These are phyloP conservation scores for Hibiscus syriacus DNA, from an alignment of 345 rosid species.

Conservation along the genomic window DNA sequence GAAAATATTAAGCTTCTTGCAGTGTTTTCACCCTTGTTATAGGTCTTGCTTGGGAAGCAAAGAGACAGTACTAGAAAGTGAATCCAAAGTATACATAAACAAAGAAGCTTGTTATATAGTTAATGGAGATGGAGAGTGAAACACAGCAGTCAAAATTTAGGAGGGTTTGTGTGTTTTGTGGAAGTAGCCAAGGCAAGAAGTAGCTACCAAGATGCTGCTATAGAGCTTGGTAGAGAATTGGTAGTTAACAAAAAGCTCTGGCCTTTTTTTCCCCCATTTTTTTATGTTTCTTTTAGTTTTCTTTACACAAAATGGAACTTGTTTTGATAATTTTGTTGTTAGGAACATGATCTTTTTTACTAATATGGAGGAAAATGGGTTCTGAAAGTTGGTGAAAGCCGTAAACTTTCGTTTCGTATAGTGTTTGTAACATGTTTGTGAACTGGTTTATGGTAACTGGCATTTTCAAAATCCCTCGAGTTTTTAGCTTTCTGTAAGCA, in stretches of 20 bases:
- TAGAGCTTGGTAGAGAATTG: constrained; percentile 78
- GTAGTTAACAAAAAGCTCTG: constrained; percentile 23
- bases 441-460: constrained; percentile 8
- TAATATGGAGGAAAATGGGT: background rate
- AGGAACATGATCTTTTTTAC: background rate
- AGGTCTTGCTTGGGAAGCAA: background rate
- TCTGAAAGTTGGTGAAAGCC: background rate
- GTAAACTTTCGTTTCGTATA: background rate
- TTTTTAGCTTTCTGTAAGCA: background rate
- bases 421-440: constrained; percentile 15
- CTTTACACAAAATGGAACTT: background rate
- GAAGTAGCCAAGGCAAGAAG: constrained; percentile 82
- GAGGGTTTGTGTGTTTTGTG: constrained; percentile 83
- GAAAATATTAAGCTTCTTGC: constrained; percentile 4
- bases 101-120: background rate
- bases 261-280: constrained; percentile 1
- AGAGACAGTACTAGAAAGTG: constrained; percentile 10
- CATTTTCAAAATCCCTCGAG: constrained; percentile 8
- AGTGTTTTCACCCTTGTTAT: constrained; percentile 6
- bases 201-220: constrained; percentile 84
- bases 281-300: background rate
- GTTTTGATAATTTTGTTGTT: background rate
- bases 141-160: constrained; percentile 48
- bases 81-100: too few relatives aligned
- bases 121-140: constrained; percentile 38